Evolutionary conservation across 208 protist species (phyloP), one percentile per base, ranked within the genome.

Genomic region (Blechomonas ayalai): DNA sequence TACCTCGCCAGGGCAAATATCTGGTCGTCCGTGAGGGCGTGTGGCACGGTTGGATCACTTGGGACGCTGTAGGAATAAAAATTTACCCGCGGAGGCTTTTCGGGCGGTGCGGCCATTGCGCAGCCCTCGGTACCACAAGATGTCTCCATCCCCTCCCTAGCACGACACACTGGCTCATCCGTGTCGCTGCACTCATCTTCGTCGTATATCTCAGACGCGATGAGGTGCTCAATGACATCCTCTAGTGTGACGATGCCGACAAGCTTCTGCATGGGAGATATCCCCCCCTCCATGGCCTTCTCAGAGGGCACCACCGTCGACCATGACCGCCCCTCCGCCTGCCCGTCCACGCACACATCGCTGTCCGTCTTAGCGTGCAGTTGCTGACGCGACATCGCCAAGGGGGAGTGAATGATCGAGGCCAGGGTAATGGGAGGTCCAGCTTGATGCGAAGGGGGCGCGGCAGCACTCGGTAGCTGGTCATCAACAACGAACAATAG

Each of bases 241-340:
- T 91, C 82, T 26, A 91, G 42, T 31, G 82, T 87, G 10, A 91
- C 57, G 45, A 91, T 73, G 24, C 82, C 82, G 18, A 69, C 23
- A 46, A 74, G 50, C 3, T 53, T 8, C 12, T 48, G 8, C 6
- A 10, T 0, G 24, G 22, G 25, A 10, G 1, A 19, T 6, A 19
- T 20, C 5, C 9, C 4, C n/a, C 27, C 10, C 15, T 59, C 52
- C 20, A 42, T 10, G 0, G 28, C 41, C 12, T 16, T 23, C 28
- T 37, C 31, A 26, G 8, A 7, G 12, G 5, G 12, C 12, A 41
- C 36, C 36, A n/a, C 20, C 25, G 36, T 45, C 15, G n/a, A 15
- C 1, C 28, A 18, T 33, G 37, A 28, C 15, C 27, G 29, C 15
- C 31, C 6, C 19, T n/a, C n/a, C n/a, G n/a, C n/a, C n/a, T n/a